A percentile compares a stretch with the other conserved stretches of the same genome.
These are phyloP conservation scores for Blastomyces parvus DNA, from an alignment of 2,329 filamentous ascomycete species.

Conservation along the genomic window DNA sequence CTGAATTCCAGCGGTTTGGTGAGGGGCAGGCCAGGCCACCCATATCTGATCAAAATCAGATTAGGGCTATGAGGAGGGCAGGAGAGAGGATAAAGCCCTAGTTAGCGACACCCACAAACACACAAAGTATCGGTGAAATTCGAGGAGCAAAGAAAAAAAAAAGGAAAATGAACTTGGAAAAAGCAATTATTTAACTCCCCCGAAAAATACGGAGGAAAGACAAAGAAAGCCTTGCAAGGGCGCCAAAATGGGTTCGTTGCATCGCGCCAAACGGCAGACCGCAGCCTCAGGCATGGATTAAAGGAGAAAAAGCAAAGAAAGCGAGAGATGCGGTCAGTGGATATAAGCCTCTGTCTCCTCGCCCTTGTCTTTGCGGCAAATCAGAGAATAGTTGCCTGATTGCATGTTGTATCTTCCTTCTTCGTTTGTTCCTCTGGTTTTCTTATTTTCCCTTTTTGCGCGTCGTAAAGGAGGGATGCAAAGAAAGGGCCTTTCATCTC, in stretches of 20 bases:
- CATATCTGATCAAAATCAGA: neutral
- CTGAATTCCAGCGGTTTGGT: neutral
- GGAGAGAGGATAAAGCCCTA: neutral
- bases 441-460: no score
- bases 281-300: neutral
- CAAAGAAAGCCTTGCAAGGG: neutral
- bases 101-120: neutral
- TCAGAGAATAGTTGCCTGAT: no score
- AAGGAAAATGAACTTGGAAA: neutral
- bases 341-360: neutral
- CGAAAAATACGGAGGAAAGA: neutral
- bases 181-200: neutral
- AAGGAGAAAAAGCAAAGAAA: neutral
- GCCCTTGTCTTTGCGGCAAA: neutral
- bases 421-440: no score
- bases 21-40: neutral
- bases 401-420: no score
- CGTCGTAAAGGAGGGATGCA: no score
- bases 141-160: neutral
- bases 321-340: neutral
- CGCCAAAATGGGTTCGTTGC: constrained; percentile 1
- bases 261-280: neutral
- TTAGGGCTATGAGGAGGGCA: neutral
- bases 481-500: no score
- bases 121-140: neutral